Evolutionary conservation across 2,329 filamentous ascomycete genomes (phyloP), one percentile per base, ranked within the genome.

Genomic region (Aphanocladium album): DNA sequence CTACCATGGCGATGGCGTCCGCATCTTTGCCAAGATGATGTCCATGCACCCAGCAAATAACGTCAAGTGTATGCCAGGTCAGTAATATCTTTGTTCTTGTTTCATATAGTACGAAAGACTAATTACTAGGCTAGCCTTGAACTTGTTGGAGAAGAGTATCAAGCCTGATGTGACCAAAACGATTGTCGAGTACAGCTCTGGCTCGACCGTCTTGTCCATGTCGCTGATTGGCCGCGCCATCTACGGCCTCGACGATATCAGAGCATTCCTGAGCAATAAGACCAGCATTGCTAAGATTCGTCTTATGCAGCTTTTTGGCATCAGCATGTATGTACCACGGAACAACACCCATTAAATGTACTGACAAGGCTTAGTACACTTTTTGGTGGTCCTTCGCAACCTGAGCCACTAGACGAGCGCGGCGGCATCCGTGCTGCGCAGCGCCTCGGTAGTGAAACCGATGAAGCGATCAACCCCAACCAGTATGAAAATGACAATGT

Each of bases 11-110:
- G 79, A 87, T 79, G 82, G 82, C 4, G 80, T 88, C 5, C 79
- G 83, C 12, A 85, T 88, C 57, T 87, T 85, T 64, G 84, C 85
- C 41, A 87, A 88, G 72, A 83, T 88, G 82, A 82, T 88, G 79
- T 84, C 82, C 2, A 82, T 82, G 75, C 82, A 84, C 65, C 84
- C 85, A 1, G 82, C 84, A 3, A 83, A 88, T 63, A 88, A 88
- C 52, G 85, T 88, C 64, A 88, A 88, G 67, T 79, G 81, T 2
- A 79, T 88, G 71, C 85, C 85, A 65, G 82, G 80, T 80, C 69
- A 49, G 57, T 30, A 27, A 17, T 16, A 5, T 21, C 45, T 16
- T 33, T 8, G 12, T 21, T 9, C 16, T 16, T 14, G n/a, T n/a
- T n/a, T n/a, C n/a, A n/a, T n/a, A n/a, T n/a, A n/a, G n/a, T n/a